Evolutionary conservation across 345 rosid genomes (phyloP), one percentile per base, ranked within the genome.

Genomic region (Corchorus olitorius): DNA sequence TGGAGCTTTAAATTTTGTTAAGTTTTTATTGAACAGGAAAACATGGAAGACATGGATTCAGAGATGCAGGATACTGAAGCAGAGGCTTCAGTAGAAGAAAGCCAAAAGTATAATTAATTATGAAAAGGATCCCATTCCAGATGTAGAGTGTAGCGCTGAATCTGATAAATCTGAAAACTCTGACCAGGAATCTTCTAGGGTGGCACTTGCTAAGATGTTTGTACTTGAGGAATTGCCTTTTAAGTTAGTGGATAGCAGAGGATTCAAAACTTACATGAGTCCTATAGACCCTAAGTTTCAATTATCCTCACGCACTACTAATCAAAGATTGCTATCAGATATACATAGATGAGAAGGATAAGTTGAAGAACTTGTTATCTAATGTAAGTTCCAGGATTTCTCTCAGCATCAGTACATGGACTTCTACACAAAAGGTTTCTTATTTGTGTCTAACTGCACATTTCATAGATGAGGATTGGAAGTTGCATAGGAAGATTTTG

Each of bases 401-500:
- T 65, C 72, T 65, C 20, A 43, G 58, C 13, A 16, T 41, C 14
- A 39, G 56, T 58, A 67, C 43, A 14, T 76, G 58, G 79, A 67
- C 74, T 27, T 76, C 59, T 1, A 7, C 14, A 4, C 48, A 76
- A 56, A 15, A 43, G 1, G 11, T 68, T 65, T 33, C 64, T 8
- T 67, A 76, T 33, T 62, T 76, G 64, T 46, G 54, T 46, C 22
- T 76, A 7, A 76, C 59, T n/a, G 55, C 66, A 4, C 79, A 76
- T 59, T 76, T 39, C 41, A 67, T 79, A 13, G 78, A 61, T 53
- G 15, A 45, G 9, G 19, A 65, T 1, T 78, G 78, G 74, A 59
- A 33, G 2, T 65, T 67, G 4, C 22, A 58, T 1, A 65, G 59
- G 52, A 79, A n/a, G n/a, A 69, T 75, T 1, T 5, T 69, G n/a